Conservation (phyloP, 495 filamentous ascomycete species). For the Tuber melanosporum region DNA sequence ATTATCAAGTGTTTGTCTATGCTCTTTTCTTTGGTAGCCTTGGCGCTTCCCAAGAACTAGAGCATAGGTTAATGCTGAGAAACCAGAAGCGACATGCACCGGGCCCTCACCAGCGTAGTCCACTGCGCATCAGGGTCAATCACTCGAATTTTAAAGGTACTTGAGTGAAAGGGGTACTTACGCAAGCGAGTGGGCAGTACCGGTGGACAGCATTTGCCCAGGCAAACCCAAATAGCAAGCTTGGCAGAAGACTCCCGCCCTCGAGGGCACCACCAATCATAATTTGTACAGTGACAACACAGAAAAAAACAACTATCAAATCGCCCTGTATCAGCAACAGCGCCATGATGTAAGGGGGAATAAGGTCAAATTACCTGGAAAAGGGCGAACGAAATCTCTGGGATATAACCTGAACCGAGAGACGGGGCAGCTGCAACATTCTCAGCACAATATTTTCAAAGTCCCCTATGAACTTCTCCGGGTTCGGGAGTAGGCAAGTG, state of each 20-base stretch:
- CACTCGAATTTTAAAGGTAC: neutral
- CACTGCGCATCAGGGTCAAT: conserved; percentile 37
- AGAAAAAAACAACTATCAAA: conserved; percentile 46
- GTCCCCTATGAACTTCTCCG: conserved; percentile 52
- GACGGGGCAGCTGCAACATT: conserved; percentile 51
- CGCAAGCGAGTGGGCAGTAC: conserved; percentile 50
- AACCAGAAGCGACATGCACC: conserved; percentile 54
- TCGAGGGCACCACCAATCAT: conserved; percentile 53
- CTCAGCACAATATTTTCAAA: conserved; percentile 53
- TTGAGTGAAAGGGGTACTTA: neutral
- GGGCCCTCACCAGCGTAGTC: conserved; percentile 56
- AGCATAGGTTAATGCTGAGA: conserved; percentile 53
- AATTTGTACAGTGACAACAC: conserved; percentile 51
- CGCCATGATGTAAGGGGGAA: neutral
- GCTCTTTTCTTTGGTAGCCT: conserved; percentile 37
- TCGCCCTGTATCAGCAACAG: neutral
- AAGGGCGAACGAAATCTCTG: conserved; percentile 54
- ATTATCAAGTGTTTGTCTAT: conserved; percentile 51
- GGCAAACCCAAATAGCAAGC: conserved; percentile 53
- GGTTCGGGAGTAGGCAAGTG: conserved; percentile 50
- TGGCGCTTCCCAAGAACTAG: conserved; percentile 51
- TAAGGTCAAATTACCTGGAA: conserved; percentile 46
- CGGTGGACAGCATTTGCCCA: conserved; percentile 56
- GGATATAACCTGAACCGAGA: conserved; percentile 46
- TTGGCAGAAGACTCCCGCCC: conserved; percentile 52